Evolutionary conservation across 2,329 filamentous ascomycete species (phyloP).

Genomic region (Paecilomyces fulvus): DNA sequence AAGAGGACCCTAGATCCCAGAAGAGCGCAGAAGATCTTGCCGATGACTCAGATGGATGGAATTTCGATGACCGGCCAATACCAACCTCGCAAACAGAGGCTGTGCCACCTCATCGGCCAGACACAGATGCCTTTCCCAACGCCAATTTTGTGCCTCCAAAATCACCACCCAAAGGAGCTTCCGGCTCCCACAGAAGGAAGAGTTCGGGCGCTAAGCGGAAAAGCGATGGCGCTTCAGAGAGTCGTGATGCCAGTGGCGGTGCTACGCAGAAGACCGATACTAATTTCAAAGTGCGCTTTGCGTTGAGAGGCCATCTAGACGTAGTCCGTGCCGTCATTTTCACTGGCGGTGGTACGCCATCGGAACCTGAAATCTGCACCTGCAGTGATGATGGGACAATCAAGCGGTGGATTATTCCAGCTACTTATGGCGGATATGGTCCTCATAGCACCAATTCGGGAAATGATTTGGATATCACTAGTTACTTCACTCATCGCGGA

Average conservation of each 20-base stretch:
- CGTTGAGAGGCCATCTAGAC: constrained; percentile 83
- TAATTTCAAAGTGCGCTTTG: constrained; percentile 88
- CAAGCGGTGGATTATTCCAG: constrained; percentile 92
- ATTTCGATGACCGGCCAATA: constrained; percentile 73
- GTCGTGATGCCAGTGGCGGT: constrained; percentile 36
- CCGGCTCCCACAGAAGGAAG: constrained; percentile 67
- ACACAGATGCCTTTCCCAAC: constrained; percentile 79
- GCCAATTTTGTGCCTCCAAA: constrained; percentile 70
- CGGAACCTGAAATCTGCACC: constrained; percentile 94
- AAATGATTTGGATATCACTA: constrained; percentile 81
- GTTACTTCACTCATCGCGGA: constrained; percentile 91
- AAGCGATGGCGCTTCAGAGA: constrained; percentile 57
- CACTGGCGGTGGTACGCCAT: constrained; percentile 88
- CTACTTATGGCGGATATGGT: constrained; percentile 58
- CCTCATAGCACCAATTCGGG: constrained; percentile 46
- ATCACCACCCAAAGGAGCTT: constrained; percentile 60
- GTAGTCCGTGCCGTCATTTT: constrained; percentile 93
- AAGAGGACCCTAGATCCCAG: constrained; percentile 36
- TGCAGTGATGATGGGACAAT: constrained; percentile 91
- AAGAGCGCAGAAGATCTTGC: constrained; percentile 36
- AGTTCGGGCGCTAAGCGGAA: constrained; percentile 65
- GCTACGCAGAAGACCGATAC: constrained; percentile 53
- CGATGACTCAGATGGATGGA: constrained; percentile 70
- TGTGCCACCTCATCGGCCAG: constrained; percentile 57
- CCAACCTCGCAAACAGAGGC: constrained; percentile 34